Conservation (phyloP, 1,284 basidiomycete genomes). For the Blastosporella zonata region DNA sequence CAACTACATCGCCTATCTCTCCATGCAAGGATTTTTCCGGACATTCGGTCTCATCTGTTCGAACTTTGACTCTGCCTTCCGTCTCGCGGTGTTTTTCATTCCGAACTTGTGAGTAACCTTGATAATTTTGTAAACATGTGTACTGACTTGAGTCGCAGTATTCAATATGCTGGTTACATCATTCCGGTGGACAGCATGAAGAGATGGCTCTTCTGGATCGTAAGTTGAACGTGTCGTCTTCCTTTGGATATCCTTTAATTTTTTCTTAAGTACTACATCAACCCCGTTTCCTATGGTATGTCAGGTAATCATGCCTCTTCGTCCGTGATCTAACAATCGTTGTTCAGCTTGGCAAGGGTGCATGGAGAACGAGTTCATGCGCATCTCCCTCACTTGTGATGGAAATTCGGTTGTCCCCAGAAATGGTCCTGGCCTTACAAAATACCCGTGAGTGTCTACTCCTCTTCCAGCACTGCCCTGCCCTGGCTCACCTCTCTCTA, state of each 20-base stretch:
- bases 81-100: constrained; percentile 55
- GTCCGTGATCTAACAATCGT: not conserved
- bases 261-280: constrained; percentile 59
- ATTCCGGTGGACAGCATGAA: constrained; percentile 78
- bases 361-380: constrained; percentile 84
- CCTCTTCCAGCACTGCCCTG: not conserved
- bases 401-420: constrained; percentile 69
- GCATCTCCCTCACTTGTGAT: constrained; percentile 66
- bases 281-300: constrained; percentile 74
- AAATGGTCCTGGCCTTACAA: constrained; percentile 57
- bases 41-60: constrained; percentile 63
- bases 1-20: constrained; percentile 55
- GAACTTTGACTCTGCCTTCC: constrained; percentile 66
- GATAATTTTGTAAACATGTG: not conserved
- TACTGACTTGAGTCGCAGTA: constrained; percentile 24
- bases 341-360: constrained; percentile 64
- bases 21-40: constrained; percentile 76
- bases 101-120: constrained; percentile 49
- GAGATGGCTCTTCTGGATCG: constrained; percentile 87
- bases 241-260: constrained; percentile 2
- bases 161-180: constrained; percentile 69
- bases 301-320: not conserved
- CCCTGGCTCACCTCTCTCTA: constrained; percentile 19
- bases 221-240: constrained; percentile 29
- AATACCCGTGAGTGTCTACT: constrained; percentile 57